These are phyloP conservation scores for Puccinia polysora DNA, from an alignment of 1,284 basidiomycete genomes.

Conservation along the genomic window DNA sequence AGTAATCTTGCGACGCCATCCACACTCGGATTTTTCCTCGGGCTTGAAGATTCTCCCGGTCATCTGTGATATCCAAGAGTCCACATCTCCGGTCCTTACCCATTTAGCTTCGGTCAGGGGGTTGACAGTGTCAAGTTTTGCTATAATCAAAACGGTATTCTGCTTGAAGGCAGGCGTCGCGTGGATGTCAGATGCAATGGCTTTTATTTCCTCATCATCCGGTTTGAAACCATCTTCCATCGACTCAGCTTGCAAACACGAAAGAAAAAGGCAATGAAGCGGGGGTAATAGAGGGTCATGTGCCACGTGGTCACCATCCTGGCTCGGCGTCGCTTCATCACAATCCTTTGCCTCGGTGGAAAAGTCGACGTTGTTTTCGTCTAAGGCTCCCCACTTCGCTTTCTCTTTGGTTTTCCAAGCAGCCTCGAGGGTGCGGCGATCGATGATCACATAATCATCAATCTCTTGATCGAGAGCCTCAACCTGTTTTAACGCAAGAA, in stretches of 20 bases:
- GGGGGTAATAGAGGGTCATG: slow-evolving; percentile 48
- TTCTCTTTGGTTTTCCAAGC: slow-evolving; percentile 44
- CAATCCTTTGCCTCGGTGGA: neutral
- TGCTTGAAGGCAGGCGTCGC: slow-evolving; percentile 21
- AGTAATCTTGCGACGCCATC: slow-evolving; percentile 87
- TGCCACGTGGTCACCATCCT: slow-evolving; percentile 12
- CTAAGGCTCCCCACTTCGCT: neutral
- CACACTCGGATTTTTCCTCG: slow-evolving; percentile 47
- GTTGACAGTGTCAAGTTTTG: slow-evolving; percentile 73
- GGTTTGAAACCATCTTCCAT: neutral
- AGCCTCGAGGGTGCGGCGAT: slow-evolving; percentile 46
- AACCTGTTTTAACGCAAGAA: slow-evolving; percentile 57
- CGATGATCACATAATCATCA: slow-evolving; percentile 48
- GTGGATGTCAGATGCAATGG: neutral
- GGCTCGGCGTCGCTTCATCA: slow-evolving; percentile 5
- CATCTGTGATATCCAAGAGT: slow-evolving; percentile 84
- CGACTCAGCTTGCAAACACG: neutral
- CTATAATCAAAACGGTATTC: slow-evolving; percentile 52
- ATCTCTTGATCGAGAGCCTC: slow-evolving; percentile 69
- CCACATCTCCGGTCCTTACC: slow-evolving; percentile 87
- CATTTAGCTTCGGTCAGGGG: slow-evolving; percentile 91
- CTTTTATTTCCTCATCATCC: neutral
- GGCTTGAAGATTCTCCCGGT: slow-evolving; percentile 58
- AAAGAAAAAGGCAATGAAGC: slow-evolving; percentile 47
- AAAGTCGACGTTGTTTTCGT: neutral